Base-by-base conservation (phyloP, 164 flowering plant species). In the Kingdonia uniflora region DNA sequence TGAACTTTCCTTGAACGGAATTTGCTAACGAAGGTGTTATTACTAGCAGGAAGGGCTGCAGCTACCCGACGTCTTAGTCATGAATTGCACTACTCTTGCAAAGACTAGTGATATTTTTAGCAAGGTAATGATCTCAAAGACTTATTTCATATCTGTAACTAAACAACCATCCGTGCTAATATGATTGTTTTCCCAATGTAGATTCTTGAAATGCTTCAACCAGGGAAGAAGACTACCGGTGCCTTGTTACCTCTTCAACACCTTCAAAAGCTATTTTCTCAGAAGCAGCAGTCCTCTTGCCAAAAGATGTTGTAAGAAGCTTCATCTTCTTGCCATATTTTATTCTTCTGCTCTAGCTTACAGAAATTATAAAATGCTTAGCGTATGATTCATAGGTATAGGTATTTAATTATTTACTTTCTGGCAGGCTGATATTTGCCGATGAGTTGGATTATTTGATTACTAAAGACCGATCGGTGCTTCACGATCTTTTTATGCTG, bases 401-500 rank as follows among this genome's bases (percentile, higher is more conserved):
- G n/a, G n/a, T 1, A 25, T 33, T 62, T 22, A 49, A 29, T 24
- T 47, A n/a, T 17, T 14, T 41, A 13, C 47, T 39, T 55, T 45
- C 17, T 54, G 21, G 59, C 80, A 90, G 97, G 82, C 33, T 87
- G 62, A 58, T 90, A 56, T 62, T 90, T 56, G 83, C 80, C 25
- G 98, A 91, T 73, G 98, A 91, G 73, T 68, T 91, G 79, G 98
- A 91, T 74, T 88, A 81, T 65, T 69, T 86, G 56, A 81, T 94
- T 19, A 89, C 96, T 6, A 87, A 56, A 67, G 99, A 87, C 59
- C 66, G 83, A 13, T 74, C 82, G 15, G 90, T 89, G 68, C 96
- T 94, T 65, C 92, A 94, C 68, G 97, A 87, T 68, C 89, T 94
- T 51, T 94, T 86, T 72, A 87, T 85, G 97, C 92, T 94, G 11